Base-by-base conservation (phyloP, 345 rosid species). In the Acer saccharum region DNA sequence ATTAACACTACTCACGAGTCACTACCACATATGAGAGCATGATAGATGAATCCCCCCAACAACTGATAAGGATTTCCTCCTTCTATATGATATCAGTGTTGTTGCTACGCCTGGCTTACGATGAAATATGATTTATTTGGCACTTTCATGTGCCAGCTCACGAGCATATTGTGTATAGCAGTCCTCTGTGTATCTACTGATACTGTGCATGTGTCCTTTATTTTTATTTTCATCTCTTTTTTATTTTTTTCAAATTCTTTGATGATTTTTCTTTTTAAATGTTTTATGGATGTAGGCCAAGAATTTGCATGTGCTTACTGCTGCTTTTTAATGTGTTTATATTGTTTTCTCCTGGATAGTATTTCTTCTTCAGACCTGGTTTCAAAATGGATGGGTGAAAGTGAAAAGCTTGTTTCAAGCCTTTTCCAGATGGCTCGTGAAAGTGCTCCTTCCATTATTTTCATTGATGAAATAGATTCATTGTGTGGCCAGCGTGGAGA, bases 331-430 rank as follows among this genome's bases (percentile, higher is more conserved):
- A 29, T 41, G 16, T 69, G 2, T 55, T 16, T 48, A 9, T 57
- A n/a, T 80, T 61, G 78, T 71, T 72, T 78, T 69, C 80, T 76
- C 72, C 23, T 71, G 81, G 21, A 61, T 73, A 94, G 98, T 80
- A 88, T 94, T 73, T 94, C 98, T 81, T 94, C 98, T 11, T 94
- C 98, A 41, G 98, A 94, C 86, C 89, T 93, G 77, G 98, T 94
- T 68, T 94, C 98, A 55, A 94, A 94, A 85, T 94, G 98, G 98
- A 94, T 94, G 98, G 98, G 98, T 71, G 98, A 94, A 84, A 94
- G 98, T 82, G 98, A 94, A 79, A 94, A 94, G 88, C 87, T 94
- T 52, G 98, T 94, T 23, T 87, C 98, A 68, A 94, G 88, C 81
- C 97, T 94, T 81, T 93, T 94, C 69, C 88, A 93, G 79, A 94